A percentile compares a stretch with the other conserved stretches of the same genome.
Evolutionary conservation across 768 basidiomycete genomes (phyloP).

Genomic region (Pleurotus djamor): DNA sequence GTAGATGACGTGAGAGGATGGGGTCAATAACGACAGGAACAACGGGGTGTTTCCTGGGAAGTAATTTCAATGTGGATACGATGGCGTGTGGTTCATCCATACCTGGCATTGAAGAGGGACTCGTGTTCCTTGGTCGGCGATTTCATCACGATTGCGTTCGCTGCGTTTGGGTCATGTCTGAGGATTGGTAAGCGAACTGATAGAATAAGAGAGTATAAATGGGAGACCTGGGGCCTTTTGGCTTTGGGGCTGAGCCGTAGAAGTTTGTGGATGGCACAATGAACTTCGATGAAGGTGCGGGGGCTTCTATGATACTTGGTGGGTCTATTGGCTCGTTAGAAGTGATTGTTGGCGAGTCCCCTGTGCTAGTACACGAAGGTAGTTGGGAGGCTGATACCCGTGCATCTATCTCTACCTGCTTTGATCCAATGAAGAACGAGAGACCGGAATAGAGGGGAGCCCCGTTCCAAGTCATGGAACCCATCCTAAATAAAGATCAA

Average conservation of each 20-base stretch:
- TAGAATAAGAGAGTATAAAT: not conserved
- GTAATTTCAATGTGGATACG: not conserved
- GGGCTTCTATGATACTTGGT: conserved; percentile 7
- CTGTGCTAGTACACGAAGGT: conserved; percentile 33
- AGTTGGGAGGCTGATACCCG: conserved; percentile 49
- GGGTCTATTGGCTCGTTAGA: not conserved
- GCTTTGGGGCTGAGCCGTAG: conserved; percentile 44
- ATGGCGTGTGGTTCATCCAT: conserved; percentile 2
- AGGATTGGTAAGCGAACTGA: not conserved
- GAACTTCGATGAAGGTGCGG: conserved; percentile 24
- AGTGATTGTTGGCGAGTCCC: conserved; percentile 18
- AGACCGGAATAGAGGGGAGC: conserved; percentile 46
- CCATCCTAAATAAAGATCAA: conserved; percentile 43
- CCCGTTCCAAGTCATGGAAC: conserved; percentile 60
- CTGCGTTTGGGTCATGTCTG: conserved; percentile 76
- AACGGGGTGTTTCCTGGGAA: conserved; percentile 54
- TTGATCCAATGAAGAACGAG: conserved; percentile 47
- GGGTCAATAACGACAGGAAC: conserved; percentile 92
- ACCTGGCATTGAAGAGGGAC: conserved; percentile 73
- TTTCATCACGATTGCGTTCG: conserved; percentile 86
- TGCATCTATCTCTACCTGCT: conserved; percentile 60
- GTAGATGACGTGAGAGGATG: conserved; percentile 67
- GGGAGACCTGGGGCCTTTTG: conserved; percentile 48
- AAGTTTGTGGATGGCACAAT: conserved; percentile 56
- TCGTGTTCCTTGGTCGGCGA: conserved; percentile 67